Percentiles rank a stretch among this genome's conserved stretches.
Evolutionary conservation across 2,329 filamentous ascomycete species (phyloP).

Genomic region (Beauveria varroae): DNA sequence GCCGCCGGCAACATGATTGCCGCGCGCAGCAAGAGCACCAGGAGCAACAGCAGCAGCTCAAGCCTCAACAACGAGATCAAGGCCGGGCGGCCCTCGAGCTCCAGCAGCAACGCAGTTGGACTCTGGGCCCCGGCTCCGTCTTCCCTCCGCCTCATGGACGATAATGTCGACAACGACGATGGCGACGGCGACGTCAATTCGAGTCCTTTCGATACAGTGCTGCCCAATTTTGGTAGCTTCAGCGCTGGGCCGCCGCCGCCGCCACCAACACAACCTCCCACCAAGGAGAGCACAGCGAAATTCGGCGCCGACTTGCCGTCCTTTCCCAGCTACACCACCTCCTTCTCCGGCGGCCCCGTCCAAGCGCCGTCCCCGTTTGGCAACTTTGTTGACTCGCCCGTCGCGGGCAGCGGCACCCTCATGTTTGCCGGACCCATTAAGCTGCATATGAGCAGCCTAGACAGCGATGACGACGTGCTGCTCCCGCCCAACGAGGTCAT

Average conservation of each 20-base stretch:
- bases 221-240: constrained; percentile 10
- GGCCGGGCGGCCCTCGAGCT: neutral
- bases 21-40: constrained; percentile 4
- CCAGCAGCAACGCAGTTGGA: constrained; percentile 15
- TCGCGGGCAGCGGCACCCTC: constrained; percentile 12
- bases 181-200: neutral
- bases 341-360: neutral
- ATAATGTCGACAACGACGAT: neutral
- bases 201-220: neutral
- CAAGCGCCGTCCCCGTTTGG: neutral
- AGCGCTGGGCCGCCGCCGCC: neutral
- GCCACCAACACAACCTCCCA: neutral
- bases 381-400: neutral
- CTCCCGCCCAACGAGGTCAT: constrained; percentile 23
- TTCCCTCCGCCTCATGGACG: constrained; percentile 10
- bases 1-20: constrained; percentile 8
- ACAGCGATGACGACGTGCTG: constrained; percentile 21
- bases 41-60: constrained; percentile 18
- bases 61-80: constrained; percentile 10
- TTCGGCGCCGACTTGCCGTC: neutral
- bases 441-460: constrained; percentile 25
- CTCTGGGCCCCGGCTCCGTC: constrained; percentile 11
- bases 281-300: neutral
- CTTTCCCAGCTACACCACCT: neutral
- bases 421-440: constrained; percentile 29